Conservation (phyloP, 371 early-diverging fungal species). For the Gilbertella persicaria region DNA sequence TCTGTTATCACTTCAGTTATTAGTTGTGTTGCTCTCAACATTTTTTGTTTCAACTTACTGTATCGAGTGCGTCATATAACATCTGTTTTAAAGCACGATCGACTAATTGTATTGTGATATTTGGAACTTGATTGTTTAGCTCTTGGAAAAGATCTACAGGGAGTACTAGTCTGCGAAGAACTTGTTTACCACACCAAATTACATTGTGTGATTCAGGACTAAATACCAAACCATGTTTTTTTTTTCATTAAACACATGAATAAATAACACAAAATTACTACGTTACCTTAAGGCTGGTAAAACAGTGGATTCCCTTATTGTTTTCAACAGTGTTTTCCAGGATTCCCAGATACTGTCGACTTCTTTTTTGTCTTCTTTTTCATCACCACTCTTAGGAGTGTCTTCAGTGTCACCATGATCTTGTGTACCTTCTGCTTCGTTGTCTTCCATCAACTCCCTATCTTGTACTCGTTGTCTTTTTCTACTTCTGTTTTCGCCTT, state of each 20-base stretch:
- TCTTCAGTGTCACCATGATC: too few relatives aligned
- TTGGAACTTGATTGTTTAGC: conserved; percentile 15
- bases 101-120: conserved; percentile 12
- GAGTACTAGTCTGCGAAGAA: conserved; percentile 16
- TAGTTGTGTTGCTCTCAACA: conserved; percentile 14
- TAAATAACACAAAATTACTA: conserved; percentile 11
- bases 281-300: conserved; percentile 16
- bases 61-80: conserved; percentile 16
- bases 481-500: conserved; percentile 13
- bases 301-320: conserved; percentile 14
- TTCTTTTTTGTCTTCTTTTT: conserved; percentile 10
- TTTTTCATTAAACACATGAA: too few relatives aligned
- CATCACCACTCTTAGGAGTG: conserved; percentile 8
- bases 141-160: conserved; percentile 14
- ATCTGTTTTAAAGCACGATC: conserved; percentile 12
- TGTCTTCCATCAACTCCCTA: neutral
- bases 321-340: conserved; percentile 8
- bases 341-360: conserved; percentile 11
- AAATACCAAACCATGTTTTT: conserved; percentile 13
- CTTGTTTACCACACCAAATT: conserved; percentile 21
- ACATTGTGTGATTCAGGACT: conserved; percentile 18
- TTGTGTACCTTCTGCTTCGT: too few relatives aligned
- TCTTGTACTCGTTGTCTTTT: conserved; percentile 6
- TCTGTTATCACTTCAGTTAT: conserved; percentile 12
- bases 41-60: conserved; percentile 21